Evolutionary conservation across 176 grass and related monocot species (phyloP), one percentile per base, ranked within the genome.

Genomic region (Alopecurus myosuroides): DNA sequence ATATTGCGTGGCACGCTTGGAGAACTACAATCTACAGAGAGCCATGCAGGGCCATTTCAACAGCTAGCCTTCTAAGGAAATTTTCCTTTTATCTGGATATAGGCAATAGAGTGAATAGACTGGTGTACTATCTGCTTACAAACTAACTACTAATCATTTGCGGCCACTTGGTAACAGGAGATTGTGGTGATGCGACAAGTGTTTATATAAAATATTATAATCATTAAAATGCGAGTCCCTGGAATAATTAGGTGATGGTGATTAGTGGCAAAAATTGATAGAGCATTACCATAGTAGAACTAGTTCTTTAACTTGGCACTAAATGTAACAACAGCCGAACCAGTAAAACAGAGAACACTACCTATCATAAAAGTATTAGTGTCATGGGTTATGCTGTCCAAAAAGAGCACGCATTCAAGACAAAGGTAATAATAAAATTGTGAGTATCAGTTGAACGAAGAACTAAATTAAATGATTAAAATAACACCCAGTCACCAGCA

Each of bases 1-100:
- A n/a, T 5, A 85, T 39, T 1, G 2, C 0, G 44, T 49, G 65
- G 42, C 9, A 29, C 13, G 19, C 31, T 60, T 49, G 22, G 18
- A 61, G 76, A 81, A 48, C 49, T 52, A 84, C 28, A 75, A 50
- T 41, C 40, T 63, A 63, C 60, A 63, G 11, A 26, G 70, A 80
- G 49, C 1, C 44, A 62, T 44, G 6, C 13, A 51, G 23, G 30
- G 29, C 39, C 17, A 87, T 84, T 19, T 68, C 49, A 80, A 75
- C 29, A 77, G 63, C 31, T 77, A 76, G 5, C 70, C 31, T 34
- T 26, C 13, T 17, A 48, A 48, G 35, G 13, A 36, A 74, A 19
- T 30, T 49, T 39, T 28, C 1, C 33, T 11, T 63, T 31, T 70
- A 48, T 48, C 49, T 65, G 13, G 61, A 77, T 31, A 76, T 67